phyloP scores from a whole-genome alignment of 1,139 yeast genomes.

The Nakaseomyces sp. region DNA sequence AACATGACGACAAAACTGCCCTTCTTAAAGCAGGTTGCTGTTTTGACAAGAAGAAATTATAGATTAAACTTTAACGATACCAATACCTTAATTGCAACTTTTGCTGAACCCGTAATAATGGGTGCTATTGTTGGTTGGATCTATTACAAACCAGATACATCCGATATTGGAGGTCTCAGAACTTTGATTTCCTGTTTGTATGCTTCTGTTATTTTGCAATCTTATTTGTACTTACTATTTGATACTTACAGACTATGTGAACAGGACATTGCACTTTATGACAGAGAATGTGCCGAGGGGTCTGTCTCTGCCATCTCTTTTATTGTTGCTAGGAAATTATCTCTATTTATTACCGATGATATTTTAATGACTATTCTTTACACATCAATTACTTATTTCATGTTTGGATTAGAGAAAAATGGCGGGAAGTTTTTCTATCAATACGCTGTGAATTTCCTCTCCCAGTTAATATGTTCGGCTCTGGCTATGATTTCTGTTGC shows the following conservation, averaged over 20 bases:
- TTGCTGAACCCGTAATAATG: constrained; percentile 47
- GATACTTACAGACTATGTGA: constrained; percentile 68
- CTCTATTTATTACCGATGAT: constrained; percentile 64
- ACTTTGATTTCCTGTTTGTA: constrained; percentile 57
- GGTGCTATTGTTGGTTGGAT: constrained; percentile 69
- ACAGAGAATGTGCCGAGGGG: constrained; percentile 68
- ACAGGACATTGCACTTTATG: constrained; percentile 59
- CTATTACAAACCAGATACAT: constrained; percentile 53
- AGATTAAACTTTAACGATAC: constrained; percentile 52
- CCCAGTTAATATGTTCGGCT: constrained; percentile 34
- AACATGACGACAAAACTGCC: constrained; percentile 30
- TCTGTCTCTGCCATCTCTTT: constrained; percentile 50
- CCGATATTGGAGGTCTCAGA: constrained; percentile 56
- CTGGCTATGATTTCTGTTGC: constrained; percentile 38
- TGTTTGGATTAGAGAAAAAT: constrained; percentile 61
- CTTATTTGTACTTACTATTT: constrained; percentile 58
- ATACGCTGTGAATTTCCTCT: constrained; percentile 50
- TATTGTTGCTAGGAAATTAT: constrained; percentile 55
- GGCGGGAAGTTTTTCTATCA: constrained; percentile 50
- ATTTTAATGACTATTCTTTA: constrained; percentile 52
- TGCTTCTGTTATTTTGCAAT: constrained; percentile 56
- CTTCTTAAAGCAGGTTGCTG: constrained; percentile 43
- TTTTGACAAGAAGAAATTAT: constrained; percentile 50
- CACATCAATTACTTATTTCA: constrained; percentile 57
- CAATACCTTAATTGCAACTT: constrained; percentile 44